Conservation (phyloP, 345 rosid species). For the Reutealis trisperma region DNA sequence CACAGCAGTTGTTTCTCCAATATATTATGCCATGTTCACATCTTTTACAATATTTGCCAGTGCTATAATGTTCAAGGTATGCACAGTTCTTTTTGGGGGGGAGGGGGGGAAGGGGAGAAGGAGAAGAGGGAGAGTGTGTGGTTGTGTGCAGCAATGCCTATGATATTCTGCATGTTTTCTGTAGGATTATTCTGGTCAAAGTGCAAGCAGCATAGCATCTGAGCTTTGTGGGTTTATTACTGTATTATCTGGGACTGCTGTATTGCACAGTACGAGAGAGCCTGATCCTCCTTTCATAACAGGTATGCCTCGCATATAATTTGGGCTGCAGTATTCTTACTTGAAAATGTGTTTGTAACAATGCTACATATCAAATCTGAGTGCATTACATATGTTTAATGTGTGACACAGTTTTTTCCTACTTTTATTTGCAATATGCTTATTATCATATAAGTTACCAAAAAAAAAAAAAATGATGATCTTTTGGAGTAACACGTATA, state of each 20-base stretch:
- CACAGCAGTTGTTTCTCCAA: constrained; percentile 74
- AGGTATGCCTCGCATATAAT: constrained; percentile 38
- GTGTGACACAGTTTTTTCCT: not conserved
- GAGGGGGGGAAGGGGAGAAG: too few species aligned
- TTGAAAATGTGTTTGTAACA: not conserved
- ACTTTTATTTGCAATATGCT: not conserved
- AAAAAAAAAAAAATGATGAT: not conserved
- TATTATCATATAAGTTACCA: not conserved
- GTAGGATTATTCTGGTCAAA: constrained; percentile 77
- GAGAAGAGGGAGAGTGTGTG: not conserved
- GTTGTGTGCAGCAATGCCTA: too few species aligned
- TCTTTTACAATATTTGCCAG: constrained; percentile 76
- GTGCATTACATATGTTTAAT: not conserved
- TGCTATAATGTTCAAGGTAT: constrained; percentile 86
- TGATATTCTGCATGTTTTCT: not conserved
- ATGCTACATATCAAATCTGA: not conserved
- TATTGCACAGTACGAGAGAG: constrained; percentile 71
- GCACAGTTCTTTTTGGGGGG: not conserved
- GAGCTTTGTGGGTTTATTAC: constrained; percentile 78
- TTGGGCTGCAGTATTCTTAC: not conserved
- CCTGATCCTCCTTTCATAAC: constrained; percentile 58
- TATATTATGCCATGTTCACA: constrained; percentile 75
- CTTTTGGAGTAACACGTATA: not conserved
- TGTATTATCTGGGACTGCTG: constrained; percentile 69
- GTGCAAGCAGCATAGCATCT: constrained; percentile 69